phyloP scores from a whole-genome alignment of 2,329 filamentous ascomycete genomes.

The Penicillium nordicum region DNA sequence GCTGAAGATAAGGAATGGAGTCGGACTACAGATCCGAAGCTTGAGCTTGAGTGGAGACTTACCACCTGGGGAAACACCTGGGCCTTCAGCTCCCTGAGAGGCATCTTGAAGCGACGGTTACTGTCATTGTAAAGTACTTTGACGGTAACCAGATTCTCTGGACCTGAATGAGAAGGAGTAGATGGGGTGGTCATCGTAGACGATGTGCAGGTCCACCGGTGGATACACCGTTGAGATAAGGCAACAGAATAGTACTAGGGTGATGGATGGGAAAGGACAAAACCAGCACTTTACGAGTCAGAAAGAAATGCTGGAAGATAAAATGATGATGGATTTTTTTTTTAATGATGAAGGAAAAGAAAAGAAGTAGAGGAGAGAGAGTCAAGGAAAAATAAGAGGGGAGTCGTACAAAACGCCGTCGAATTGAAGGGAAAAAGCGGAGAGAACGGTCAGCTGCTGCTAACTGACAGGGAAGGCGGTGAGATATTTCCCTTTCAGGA shows the following conservation, averaged over 20 bases:
- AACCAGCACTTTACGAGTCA: conserved; percentile 10
- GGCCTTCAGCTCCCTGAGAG: conserved; percentile 76
- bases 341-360: conserved; percentile 15
- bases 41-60: conserved; percentile 46
- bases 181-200: conserved; percentile 38
- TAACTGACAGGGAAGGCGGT: conserved; percentile 1
- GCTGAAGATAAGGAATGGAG: conserved; percentile 18
- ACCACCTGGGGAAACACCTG: conserved; percentile 78
- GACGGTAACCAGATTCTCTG: conserved; percentile 75
- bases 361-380: conserved; percentile 7
- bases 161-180: conserved; percentile 46
- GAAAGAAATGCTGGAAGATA: conserved; percentile 8
- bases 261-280: not conserved
- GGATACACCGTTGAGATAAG: conserved; percentile 15
- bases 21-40: conserved; percentile 23
- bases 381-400: conserved; percentile 14
- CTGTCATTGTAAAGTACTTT: conserved; percentile 76
- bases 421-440: conserved; percentile 15
- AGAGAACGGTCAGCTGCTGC: conserved; percentile 11
- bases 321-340: conserved; percentile 9
- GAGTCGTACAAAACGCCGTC: conserved; percentile 15
- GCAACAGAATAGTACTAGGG: conserved; percentile 4
- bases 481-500: not conserved
- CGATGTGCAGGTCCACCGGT: conserved; percentile 3
- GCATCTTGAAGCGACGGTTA: conserved; percentile 82